Evolutionary conservation across 1,284 basidiomycete species (phyloP).

Genomic region (Tilletia walkeri): DNA sequence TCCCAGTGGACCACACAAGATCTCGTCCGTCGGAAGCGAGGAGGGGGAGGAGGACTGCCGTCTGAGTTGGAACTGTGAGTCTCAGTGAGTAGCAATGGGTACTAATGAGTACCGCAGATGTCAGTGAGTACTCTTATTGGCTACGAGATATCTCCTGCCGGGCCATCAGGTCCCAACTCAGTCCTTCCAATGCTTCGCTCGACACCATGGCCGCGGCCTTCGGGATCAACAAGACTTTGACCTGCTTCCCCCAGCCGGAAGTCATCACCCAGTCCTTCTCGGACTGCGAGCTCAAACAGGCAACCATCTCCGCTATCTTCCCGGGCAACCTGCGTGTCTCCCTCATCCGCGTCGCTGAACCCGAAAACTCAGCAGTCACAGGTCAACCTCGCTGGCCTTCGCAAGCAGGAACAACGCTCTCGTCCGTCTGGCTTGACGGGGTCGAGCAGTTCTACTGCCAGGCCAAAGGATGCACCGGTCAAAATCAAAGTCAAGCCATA

Average conservation of each 20-base stretch:
- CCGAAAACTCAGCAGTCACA: slow-evolving; percentile 29
- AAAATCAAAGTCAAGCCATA: slow-evolving; percentile 28
- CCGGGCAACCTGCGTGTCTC: slow-evolving; percentile 40
- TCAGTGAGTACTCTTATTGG: too few relatives aligned
- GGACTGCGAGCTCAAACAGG: slow-evolving; percentile 32
- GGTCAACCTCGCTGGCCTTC: slow-evolving; percentile 36
- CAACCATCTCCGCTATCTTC: slow-evolving; percentile 36
- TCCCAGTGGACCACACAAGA: too few relatives aligned
- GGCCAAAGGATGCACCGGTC: slow-evolving; percentile 31
- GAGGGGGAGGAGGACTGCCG: too few relatives aligned
- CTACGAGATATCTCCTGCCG: too few relatives aligned
- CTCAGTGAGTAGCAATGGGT: too few relatives aligned
- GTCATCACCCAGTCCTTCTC: slow-evolving; percentile 36
- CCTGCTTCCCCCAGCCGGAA: slow-evolving; percentile 36
- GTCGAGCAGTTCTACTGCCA: slow-evolving; percentile 49
- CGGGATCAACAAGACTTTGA: too few relatives aligned
- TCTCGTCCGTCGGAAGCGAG: too few relatives aligned
- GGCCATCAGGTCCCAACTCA: too few relatives aligned
- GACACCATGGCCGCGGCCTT: too few relatives aligned
- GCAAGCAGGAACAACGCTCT: slow-evolving; percentile 33
- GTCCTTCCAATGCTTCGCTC: too few relatives aligned
- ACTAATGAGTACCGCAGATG: too few relatives aligned
- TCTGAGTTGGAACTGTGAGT: too few relatives aligned
- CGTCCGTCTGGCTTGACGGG: slow-evolving; percentile 41
- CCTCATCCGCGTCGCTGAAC: slow-evolving; percentile 34